Evolutionary conservation across 1,284 basidiomycete species (phyloP), one percentile per base, ranked within the genome.

Genomic region (Trichosporon asahii): DNA sequence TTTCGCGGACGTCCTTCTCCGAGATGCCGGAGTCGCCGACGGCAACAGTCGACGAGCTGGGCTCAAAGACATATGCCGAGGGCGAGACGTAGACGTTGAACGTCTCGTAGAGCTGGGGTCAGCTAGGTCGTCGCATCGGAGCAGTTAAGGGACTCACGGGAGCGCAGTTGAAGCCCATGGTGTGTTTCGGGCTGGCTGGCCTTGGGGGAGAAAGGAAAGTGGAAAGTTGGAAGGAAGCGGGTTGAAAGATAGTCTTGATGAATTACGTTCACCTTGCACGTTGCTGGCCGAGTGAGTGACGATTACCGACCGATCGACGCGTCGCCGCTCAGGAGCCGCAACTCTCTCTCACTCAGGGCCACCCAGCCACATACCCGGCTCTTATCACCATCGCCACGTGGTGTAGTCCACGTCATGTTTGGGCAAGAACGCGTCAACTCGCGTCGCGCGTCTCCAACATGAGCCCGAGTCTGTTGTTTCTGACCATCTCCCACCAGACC

Each of bases 41-140:
- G 6, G 69, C 60, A 8, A 72, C 63, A 11, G 75, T 71, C 5
- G 77, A 74, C 7, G 76, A 78, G 11, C 80, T 78, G 3, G 82
- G 82, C 74, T 84, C 82, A 65, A 83, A 84, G 57, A 84, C 78
- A 66, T 84, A 84, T 2, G 80, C 73, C 18, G 79, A 77, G 2
- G 79, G 76, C 5, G 81, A 82, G 72, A 84, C 79, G 74, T 84
- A 84, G 57, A 84, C 78, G 71, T 83, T 83, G 71, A 82, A 78
- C 23, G 81, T 81, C 75, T 84, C 82, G 75, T 84, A 80, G 27
- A 84, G 77, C 81, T 83, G 70, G 4, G 44, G 66, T 71, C 63
- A 73, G 73, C 31, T 60, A 11, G 18, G 23, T 2, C 7, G 11
- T 3, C 11, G 37, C n/a, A 31, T 11, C 37, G 9, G 31, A 23